phyloP scores from a whole-genome alignment of 2,329 filamentous ascomycete genomes.

The Aspergillus pseudoterreus region DNA sequence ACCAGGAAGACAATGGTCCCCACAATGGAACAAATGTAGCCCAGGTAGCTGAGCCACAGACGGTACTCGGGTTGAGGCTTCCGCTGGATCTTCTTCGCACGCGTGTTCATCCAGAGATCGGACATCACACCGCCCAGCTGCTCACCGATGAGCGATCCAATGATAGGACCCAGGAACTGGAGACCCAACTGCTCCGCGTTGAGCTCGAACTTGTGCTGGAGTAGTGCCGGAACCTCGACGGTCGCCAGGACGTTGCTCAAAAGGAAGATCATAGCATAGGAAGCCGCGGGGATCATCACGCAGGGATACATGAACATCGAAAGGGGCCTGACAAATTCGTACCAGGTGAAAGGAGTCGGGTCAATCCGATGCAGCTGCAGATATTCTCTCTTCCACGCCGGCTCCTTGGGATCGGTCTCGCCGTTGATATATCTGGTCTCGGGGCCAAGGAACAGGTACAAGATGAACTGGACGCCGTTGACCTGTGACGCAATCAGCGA shows the following conservation, averaged over 20 bases:
- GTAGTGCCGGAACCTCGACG: conserved; percentile 59
- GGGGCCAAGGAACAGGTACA: conserved; percentile 54
- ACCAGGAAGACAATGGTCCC: conserved; percentile 58
- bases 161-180: conserved; percentile 57
- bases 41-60: conserved; percentile 57
- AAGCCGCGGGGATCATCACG: conserved; percentile 51
- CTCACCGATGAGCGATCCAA: conserved; percentile 59
- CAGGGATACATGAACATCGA: conserved; percentile 45
- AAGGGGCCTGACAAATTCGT: conserved; percentile 53
- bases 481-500: conserved; percentile 34
- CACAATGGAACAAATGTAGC: conserved; percentile 50
- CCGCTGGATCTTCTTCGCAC: conserved; percentile 26
- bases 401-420: conserved; percentile 21
- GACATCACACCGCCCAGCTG: conserved; percentile 56
- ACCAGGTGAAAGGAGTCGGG: conserved; percentile 44
- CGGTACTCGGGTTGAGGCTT: conserved; percentile 52
- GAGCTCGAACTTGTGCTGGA: conserved; percentile 54
- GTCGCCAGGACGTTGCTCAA: conserved; percentile 54
- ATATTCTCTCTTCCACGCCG: conserved; percentile 44
- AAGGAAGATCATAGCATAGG: conserved; percentile 58
- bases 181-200: conserved; percentile 58
- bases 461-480: conserved; percentile 54
- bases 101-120: conserved; percentile 55
- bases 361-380: conserved; percentile 51
- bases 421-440: conserved; percentile 52